Evolutionary conservation across 2,329 filamentous ascomycete genomes (phyloP).

Genomic region (Orbilia blumenaviensis): DNA sequence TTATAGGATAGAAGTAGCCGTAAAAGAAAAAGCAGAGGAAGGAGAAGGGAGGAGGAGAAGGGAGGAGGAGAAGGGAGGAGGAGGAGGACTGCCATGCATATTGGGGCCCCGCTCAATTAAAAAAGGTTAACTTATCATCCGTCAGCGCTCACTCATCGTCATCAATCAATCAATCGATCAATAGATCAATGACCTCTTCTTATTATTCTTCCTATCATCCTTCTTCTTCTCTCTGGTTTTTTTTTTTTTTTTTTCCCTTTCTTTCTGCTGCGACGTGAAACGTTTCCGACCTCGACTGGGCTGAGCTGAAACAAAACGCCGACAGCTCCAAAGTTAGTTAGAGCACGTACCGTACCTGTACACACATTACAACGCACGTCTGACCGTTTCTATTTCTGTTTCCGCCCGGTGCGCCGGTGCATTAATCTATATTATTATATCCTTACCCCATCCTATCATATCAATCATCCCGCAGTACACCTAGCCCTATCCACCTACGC

Average conservation of each 20-base stretch:
- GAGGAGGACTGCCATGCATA: neutral
- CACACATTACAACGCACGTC: neutral
- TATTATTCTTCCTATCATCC: too few relatives aligned
- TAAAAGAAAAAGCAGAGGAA: neutral
- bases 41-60: too few relatives aligned
- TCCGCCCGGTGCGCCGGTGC: neutral
- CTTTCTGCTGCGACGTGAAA: slow-evolving; percentile 49
- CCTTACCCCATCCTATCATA: neutral
- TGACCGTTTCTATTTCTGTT: slow-evolving; percentile 35
- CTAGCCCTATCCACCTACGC: too few relatives aligned
- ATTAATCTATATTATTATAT: too few relatives aligned
- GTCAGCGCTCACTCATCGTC: slow-evolving; percentile 26
- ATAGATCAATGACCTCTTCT: too few relatives aligned
- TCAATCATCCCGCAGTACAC: too few relatives aligned
- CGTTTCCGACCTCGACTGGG: slow-evolving; percentile 41
- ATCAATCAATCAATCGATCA: too few relatives aligned
- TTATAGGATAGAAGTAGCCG: too few relatives aligned
- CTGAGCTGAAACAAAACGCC: slow-evolving; percentile 46
- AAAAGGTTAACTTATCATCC: too few relatives aligned
- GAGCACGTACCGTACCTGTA: neutral
- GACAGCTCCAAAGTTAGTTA: slow-evolving; percentile 25
- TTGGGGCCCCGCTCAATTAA: too few relatives aligned
- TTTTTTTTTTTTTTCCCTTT: too few relatives aligned
- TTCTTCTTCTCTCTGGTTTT: too few relatives aligned
- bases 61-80: neutral